Evolutionary conservation across 1,139 yeast genomes (phyloP).

Genomic region (Yamadazyma sp.): DNA sequence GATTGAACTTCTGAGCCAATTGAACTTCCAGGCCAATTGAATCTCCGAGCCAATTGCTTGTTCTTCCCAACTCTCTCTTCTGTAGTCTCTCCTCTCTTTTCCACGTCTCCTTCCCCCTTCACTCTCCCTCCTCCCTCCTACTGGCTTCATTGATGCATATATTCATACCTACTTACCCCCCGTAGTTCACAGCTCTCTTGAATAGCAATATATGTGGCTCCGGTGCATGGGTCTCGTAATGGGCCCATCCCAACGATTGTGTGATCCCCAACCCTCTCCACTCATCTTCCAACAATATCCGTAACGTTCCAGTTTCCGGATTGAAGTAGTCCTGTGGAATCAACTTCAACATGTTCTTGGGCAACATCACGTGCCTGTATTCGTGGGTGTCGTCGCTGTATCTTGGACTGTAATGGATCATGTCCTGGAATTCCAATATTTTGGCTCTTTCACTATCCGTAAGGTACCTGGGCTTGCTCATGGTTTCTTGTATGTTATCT

Average conservation of each 20-base stretch:
- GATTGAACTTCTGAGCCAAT: too few relatives aligned
- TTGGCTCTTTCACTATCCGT: conserved; percentile 84
- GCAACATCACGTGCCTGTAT: conserved; percentile 90
- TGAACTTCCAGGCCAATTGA: too few relatives aligned
- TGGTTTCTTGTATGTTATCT: too few relatives aligned
- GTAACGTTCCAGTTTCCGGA: conserved; percentile 90
- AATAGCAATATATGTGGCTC: conserved; percentile 95
- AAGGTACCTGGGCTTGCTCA: conserved; percentile 58
- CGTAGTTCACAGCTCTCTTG: conserved; percentile 59
- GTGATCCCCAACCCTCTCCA: conserved; percentile 99
- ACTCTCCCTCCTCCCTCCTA: neutral
- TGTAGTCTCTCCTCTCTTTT: too few relatives aligned
- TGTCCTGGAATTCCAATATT: conserved; percentile 87
- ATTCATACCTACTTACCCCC: conserved; percentile 10
- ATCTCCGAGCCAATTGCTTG: too few relatives aligned
- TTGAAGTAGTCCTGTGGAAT: conserved; percentile 97
- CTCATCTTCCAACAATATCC: conserved; percentile 90
- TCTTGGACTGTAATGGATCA: conserved; percentile 91
- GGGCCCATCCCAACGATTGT: conserved; percentile 97
- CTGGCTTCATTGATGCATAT: neutral
- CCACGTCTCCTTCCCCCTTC: too few relatives aligned
- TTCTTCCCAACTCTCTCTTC: neutral
- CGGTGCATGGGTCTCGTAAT: conserved; percentile 97
- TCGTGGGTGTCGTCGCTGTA: conserved; percentile 90
- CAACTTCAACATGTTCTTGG: conserved; percentile 91